These are phyloP conservation scores for Begonia peltatifolia DNA, from an alignment of 306 rosid species.

Conservation along the genomic window DNA sequence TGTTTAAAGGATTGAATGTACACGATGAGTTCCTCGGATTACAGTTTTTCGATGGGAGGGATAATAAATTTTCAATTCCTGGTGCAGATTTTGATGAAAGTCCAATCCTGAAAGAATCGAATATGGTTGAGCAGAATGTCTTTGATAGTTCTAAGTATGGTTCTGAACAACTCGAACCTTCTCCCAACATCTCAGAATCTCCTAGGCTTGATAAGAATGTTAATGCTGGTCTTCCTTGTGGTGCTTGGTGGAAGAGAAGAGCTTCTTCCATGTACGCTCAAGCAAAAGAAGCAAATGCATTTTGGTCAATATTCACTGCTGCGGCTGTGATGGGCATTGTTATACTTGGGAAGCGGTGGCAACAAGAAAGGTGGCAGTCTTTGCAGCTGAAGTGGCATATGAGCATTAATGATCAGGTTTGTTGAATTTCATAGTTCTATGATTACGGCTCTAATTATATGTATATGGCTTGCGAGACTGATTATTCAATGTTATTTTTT, in stretches of 20 bases:
- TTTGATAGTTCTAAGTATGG: conserved; percentile 31
- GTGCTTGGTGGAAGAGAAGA: conserved; percentile 97
- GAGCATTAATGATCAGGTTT: conserved; percentile 41
- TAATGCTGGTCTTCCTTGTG: conserved; percentile 50
- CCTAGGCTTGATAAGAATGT: conserved; percentile 26
- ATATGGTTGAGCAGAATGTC: conserved; percentile 31
- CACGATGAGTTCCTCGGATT: conserved; percentile 51
- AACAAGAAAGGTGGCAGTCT: conserved; percentile 64
- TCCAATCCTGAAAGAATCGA: conserved; percentile 29
- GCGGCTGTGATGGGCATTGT: conserved; percentile 85
- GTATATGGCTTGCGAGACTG: too few species aligned
- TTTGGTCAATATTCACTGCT: conserved; percentile 81
- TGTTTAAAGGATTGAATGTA: conserved; percentile 35
- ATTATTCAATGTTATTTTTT: too few species aligned
- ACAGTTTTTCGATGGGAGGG: conserved; percentile 38
- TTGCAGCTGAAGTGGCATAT: conserved; percentile 64
- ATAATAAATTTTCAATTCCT: conserved; percentile 25
- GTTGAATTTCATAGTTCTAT: conserved; percentile 1
- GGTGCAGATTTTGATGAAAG: conserved; percentile 60
- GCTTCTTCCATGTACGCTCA: conserved; percentile 76
- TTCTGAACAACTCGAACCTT: conserved; percentile 31
- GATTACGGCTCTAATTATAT: too few species aligned
- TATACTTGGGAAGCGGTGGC: conserved; percentile 88
- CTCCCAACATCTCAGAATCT: conserved; percentile 24
- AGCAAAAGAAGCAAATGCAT: conserved; percentile 76